Conservation (phyloP, 2,329 filamentous ascomycete species). For the Eutypella sp. region DNA sequence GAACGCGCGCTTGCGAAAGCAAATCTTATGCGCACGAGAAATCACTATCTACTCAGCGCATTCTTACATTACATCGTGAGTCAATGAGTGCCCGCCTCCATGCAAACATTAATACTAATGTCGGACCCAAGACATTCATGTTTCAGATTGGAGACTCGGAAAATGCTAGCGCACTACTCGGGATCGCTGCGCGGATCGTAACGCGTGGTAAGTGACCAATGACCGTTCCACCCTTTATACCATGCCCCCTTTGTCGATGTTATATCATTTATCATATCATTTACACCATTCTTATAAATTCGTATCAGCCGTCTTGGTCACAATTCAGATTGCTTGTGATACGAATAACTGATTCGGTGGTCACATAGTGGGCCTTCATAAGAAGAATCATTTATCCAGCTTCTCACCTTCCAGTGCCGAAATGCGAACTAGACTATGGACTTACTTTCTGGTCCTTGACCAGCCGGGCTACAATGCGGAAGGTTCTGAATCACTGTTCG, state of each 20-base stretch:
- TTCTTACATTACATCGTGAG: constrained; percentile 3
- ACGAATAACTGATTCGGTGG: too few relatives aligned
- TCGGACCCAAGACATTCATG: not conserved
- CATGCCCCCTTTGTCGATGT: too few relatives aligned
- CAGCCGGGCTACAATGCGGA: constrained; percentile 12
- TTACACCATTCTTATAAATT: too few relatives aligned
- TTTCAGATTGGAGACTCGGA: constrained; percentile 3
- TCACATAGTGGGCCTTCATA: not conserved
- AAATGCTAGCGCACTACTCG: constrained; percentile 1
- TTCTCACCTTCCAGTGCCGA: constrained; percentile 3
- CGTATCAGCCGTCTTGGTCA: too few relatives aligned
- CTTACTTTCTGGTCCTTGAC: constrained; percentile 11
- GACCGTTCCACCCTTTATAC: not conserved
- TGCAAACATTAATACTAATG: not conserved
- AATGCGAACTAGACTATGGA: constrained; percentile 4
- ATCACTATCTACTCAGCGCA: constrained; percentile 1
- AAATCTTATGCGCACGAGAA: constrained; percentile 3
- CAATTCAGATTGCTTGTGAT: too few relatives aligned
- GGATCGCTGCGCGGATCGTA: constrained; percentile 1
- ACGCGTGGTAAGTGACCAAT: constrained; percentile 1
- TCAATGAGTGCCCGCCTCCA: not conserved
- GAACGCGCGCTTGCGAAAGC: constrained; percentile 2
- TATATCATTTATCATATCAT: too few relatives aligned
- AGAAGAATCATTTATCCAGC: not conserved
- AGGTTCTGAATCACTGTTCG: constrained; percentile 10